phyloP scores from a whole-genome alignment of 208 protist genomes.

The Strigomonas culicis region DNA sequence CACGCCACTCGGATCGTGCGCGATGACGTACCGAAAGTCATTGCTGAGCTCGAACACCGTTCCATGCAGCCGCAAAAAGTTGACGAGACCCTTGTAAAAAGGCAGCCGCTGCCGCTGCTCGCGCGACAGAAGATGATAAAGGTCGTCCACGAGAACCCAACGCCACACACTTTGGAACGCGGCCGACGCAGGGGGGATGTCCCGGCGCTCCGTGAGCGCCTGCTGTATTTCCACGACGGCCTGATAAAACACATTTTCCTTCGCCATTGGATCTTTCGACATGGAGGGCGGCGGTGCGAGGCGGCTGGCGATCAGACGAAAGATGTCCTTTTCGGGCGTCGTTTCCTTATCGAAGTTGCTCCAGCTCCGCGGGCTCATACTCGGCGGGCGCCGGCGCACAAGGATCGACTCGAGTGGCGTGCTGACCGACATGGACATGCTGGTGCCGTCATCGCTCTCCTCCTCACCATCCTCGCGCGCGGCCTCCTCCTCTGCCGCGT shows the following conservation, averaged over 20 bases:
- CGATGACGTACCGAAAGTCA: conserved; percentile 74
- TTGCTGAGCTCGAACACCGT: conserved; percentile 73
- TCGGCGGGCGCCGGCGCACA: conserved; percentile 66
- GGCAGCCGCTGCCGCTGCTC: conserved; percentile 43
- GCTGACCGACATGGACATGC: conserved; percentile 12
- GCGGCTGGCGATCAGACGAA: conserved; percentile 41
- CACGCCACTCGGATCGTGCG: conserved; percentile 62
- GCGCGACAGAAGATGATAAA: conserved; percentile 55
- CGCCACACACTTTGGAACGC: conserved; percentile 36
- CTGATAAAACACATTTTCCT: not conserved
- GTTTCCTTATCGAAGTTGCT: conserved; percentile 64
- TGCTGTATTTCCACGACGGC: too few species aligned
- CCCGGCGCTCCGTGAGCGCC: too few species aligned
- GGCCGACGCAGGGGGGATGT: too few species aligned
- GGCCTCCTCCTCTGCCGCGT: not conserved
- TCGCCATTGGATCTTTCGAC: not conserved
- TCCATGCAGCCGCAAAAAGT: conserved; percentile 84
- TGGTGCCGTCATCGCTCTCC: conserved; percentile 1
- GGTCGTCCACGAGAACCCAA: conserved; percentile 61
- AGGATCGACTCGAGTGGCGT: conserved; percentile 59
- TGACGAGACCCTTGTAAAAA: conserved; percentile 61
- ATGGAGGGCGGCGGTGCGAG: conserved; percentile 67
- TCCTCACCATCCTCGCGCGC: not conserved
- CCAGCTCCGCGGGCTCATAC: conserved; percentile 65
- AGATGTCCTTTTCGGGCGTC: conserved; percentile 53